A percentile compares a stretch with the other conserved stretches of the same genome.
These are phyloP conservation scores for Argentina anserina DNA, from an alignment of 306 rosid genomes.

Conservation along the genomic window DNA sequence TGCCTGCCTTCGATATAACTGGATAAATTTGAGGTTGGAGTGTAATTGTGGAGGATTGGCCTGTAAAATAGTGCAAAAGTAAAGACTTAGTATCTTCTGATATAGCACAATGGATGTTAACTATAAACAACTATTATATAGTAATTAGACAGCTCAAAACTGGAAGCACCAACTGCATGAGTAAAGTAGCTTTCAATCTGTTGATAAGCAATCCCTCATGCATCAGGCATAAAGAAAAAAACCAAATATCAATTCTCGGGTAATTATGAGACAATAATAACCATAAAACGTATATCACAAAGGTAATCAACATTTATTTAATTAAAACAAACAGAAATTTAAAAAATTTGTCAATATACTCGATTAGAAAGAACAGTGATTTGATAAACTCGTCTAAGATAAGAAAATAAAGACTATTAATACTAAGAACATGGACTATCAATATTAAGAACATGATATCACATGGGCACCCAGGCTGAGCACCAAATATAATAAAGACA, in stretches of 20 bases:
- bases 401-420: too few species aligned
- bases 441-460: background rate
- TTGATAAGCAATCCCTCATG: background rate
- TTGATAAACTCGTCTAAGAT: background rate
- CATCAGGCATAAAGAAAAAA: background rate
- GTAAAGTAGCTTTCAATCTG: background rate
- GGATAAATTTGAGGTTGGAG: constrained; percentile 64
- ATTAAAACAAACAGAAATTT: background rate
- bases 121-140: background rate
- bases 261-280: background rate
- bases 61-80: constrained; percentile 29
- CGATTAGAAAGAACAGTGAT: background rate
- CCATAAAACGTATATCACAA: background rate
- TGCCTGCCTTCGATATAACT: constrained; percentile 56
- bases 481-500: constrained; percentile 8
- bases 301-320: constrained; percentile 1
- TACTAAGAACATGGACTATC: background rate
- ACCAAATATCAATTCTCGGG: background rate
- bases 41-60: constrained; percentile 73
- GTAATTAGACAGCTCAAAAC: background rate
- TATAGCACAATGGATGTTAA: constrained; percentile 4
- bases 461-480: constrained; percentile 1
- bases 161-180: background rate
- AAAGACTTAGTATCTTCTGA: constrained; percentile 9
- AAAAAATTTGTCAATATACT: background rate